phyloP scores from a whole-genome alignment of 306 rosid species.

The Prunus fruticosa region DNA sequence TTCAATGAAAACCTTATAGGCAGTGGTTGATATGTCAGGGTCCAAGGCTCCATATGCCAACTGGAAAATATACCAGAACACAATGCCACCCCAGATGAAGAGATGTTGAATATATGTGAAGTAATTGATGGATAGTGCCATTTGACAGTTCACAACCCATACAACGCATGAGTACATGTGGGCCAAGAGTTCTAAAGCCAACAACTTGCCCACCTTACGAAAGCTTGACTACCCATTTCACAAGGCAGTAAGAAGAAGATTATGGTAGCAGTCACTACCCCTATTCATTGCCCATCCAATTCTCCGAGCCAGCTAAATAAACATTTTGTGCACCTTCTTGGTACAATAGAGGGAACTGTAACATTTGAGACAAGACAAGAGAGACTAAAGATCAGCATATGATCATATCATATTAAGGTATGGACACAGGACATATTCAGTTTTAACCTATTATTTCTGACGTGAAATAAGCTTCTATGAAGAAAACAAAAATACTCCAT shows the following conservation, averaged over 20 bases:
- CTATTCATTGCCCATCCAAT: slow-evolving; percentile 74
- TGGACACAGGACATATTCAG: background rate
- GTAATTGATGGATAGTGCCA: slow-evolving; percentile 84
- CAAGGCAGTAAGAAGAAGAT: slow-evolving; percentile 76
- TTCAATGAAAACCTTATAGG: slow-evolving; percentile 81
- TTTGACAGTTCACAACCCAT: slow-evolving; percentile 95
- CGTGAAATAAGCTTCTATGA: background rate
- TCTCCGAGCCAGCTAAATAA: slow-evolving; percentile 87
- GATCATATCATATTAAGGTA: background rate
- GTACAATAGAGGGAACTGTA: slow-evolving; percentile 85
- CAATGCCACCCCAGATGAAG: slow-evolving; percentile 89
- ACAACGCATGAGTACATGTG: slow-evolving; percentile 88
- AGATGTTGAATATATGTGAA: slow-evolving; percentile 85
- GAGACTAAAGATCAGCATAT: background rate
- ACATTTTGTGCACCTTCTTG: slow-evolving; percentile 93
- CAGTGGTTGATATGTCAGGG: slow-evolving; percentile 72
- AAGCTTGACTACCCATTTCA: slow-evolving; percentile 63
- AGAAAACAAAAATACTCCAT: background rate
- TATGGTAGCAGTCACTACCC: slow-evolving; percentile 50
- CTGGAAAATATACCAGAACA: slow-evolving; percentile 80
- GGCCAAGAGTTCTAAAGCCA: slow-evolving; percentile 62
- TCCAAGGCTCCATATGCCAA: slow-evolving; percentile 79
- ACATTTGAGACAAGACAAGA: slow-evolving; percentile 6
- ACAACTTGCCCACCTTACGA: slow-evolving; percentile 76
- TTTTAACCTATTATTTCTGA: background rate